Evolutionary conservation across 1,284 basidiomycete genomes (phyloP), one percentile per base, ranked within the genome.

Genomic region (Apiotrichum laibachii): DNA sequence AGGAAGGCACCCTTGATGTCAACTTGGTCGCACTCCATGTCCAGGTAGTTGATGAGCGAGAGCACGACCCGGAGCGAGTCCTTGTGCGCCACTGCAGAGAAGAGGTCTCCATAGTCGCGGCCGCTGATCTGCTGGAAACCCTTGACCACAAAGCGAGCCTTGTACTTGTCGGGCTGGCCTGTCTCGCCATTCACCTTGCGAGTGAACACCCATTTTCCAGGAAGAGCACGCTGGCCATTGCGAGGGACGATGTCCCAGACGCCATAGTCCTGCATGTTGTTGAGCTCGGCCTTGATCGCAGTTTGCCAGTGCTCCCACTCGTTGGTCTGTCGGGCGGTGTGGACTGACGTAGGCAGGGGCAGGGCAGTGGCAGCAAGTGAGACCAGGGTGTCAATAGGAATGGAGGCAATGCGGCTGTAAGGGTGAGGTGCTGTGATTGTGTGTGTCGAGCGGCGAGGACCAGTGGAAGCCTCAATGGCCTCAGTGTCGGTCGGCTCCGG

Each of bases 21-120:
- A 22, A 68, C 63, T 56, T 67, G 66, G 50, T 67, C 62, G 50
- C 65, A 70, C 13, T 67, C 60, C 1, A 71, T 46, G 48, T 66
- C 42, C 39, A 60, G 54, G 31, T 68, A 50, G 31, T 63, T 67
- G 55, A 69, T 64, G 10, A 68, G 19, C 1, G 66, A 39, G 3
- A 71, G 50, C 35, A 70, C 62, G 4, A 67, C 46, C 31, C 64
- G 52, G 16, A 67, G 58, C 12, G 63, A 55, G 52, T 67, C 63
- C 47, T 67, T 67, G 59, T 67, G 67, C 1, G 60, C 66, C 31
- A 69, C 69, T 22, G 60, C 50, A 10, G 63, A 54, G 39, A 50
- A 66, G 2, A 57, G 26, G 19, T 68, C 67, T 33, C 63, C 62
- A 54, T 52, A 67, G 53, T 70, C 61, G 11, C 66, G 8, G n/a